These are phyloP conservation scores for Leishmania lainsoni DNA, from an alignment of 208 protist genomes.

Conservation along the genomic window DNA sequence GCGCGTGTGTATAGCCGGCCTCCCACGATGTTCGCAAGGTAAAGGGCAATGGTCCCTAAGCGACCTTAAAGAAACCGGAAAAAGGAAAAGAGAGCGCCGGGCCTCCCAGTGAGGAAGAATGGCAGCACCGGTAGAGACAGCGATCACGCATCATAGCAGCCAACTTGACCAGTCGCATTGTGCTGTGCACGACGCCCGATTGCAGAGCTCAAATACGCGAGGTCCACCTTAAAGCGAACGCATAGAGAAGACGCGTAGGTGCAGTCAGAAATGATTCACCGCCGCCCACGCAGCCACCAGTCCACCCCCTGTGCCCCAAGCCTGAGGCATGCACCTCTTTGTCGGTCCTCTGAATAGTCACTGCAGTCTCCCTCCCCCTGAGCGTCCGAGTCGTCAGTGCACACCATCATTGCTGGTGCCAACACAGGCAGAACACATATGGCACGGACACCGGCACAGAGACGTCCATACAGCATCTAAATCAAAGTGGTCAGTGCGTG, in stretches of 20 bases:
- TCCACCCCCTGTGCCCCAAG: background rate
- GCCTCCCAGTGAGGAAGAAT: background rate
- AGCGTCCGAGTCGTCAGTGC: background rate
- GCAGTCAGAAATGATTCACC: background rate
- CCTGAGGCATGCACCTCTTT: background rate
- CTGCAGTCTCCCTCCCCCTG: background rate
- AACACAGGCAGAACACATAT: background rate
- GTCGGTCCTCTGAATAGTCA: background rate
- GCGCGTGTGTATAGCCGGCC: background rate
- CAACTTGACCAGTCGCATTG: background rate
- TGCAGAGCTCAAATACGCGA: background rate
- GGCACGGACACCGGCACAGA: background rate
- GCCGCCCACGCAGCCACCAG: background rate
- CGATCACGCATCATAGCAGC: background rate
- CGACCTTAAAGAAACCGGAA: background rate
- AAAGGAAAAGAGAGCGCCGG: background rate
- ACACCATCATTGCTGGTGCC: background rate
- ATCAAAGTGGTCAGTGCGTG: background rate
- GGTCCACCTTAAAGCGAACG: background rate
- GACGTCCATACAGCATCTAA: background rate
- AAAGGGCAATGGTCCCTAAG: background rate
- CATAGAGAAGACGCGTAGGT: background rate
- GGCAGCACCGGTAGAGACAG: background rate
- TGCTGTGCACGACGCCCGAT: background rate
- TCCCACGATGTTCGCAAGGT: background rate